Evolutionary conservation across 371 early-diverging fungal genomes (phyloP).

Genomic region (Rhizopus sp.): DNA sequence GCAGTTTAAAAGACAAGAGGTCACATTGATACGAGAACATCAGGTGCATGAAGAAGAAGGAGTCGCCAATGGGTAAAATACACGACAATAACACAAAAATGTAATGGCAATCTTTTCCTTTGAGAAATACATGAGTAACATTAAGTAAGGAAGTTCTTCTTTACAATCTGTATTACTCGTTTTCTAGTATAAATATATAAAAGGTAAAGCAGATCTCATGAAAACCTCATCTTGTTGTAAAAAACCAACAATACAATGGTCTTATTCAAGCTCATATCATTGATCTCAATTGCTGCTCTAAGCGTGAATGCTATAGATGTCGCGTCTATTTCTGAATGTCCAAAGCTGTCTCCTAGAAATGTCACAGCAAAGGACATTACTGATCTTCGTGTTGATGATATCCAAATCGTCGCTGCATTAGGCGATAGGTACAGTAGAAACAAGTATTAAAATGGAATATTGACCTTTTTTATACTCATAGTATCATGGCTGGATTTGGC

Average conservation of each 20-base stretch:
- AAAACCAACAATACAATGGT: background rate
- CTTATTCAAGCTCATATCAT: background rate
- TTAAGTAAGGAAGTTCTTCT: no score
- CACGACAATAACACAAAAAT: no score
- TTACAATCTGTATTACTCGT: no score
- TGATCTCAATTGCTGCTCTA: background rate
- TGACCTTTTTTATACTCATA: conserved; percentile 2
- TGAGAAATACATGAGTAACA: no score
- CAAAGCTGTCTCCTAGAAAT: conserved; percentile 12
- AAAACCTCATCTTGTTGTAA: background rate
- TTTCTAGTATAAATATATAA: no score
- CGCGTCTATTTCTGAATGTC: conserved; percentile 15
- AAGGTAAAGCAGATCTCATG: no score
- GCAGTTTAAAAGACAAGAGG: no score
- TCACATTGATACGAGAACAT: no score
- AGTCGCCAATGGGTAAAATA: no score
- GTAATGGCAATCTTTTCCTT: no score
- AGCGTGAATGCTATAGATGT: conserved; percentile 9
- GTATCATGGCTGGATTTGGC: conserved; percentile 34
- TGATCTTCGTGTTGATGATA: conserved; percentile 31
- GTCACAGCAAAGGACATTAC: conserved; percentile 22
- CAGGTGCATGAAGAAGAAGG: no score
- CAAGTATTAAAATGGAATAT: background rate
- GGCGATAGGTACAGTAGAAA: conserved; percentile 20
- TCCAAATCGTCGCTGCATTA: conserved; percentile 26